Evolutionary conservation across 176 grass and related monocot species (phyloP).

Genomic region (Areca catechu): DNA sequence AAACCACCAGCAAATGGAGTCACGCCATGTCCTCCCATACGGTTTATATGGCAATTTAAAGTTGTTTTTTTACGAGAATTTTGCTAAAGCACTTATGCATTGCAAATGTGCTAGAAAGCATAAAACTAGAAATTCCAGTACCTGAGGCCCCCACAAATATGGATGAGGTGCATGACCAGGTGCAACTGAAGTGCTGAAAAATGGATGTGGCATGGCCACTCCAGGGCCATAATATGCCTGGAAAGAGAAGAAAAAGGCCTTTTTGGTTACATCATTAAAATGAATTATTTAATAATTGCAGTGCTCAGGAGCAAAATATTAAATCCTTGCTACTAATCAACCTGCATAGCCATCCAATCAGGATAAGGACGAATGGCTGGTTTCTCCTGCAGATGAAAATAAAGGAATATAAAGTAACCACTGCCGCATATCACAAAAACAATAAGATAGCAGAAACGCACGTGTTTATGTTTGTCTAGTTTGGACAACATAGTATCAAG

Average conservation of each 20-base stretch:
- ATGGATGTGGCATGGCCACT: slow-evolving; percentile 50
- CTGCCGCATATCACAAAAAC: too few species aligned
- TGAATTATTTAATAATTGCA: slow-evolving; percentile 5
- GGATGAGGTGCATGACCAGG: slow-evolving; percentile 44
- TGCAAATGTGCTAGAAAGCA: background rate
- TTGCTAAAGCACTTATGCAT: background rate
- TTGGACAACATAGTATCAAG: too few species aligned
- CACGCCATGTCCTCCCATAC: too few species aligned
- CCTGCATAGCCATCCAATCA: slow-evolving; percentile 77
- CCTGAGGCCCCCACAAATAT: slow-evolving; percentile 78
- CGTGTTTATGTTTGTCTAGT: background rate
- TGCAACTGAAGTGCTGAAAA: slow-evolving; percentile 45
- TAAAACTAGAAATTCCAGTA: slow-evolving; percentile 10
- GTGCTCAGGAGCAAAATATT: slow-evolving; percentile 2
- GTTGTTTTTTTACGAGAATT: too few species aligned
- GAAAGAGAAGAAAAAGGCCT: slow-evolving; percentile 14
- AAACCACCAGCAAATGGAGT: too few species aligned
- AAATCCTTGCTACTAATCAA: slow-evolving; percentile 1
- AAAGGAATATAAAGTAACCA: background rate
- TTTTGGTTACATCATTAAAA: slow-evolving; percentile 7
- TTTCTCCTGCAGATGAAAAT: slow-evolving; percentile 45
- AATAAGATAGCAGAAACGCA: background rate
- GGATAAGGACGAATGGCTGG: slow-evolving; percentile 46
- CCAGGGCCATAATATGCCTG: slow-evolving; percentile 80
- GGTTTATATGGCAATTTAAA: too few species aligned